Base-by-base conservation (phyloP, 768 basidiomycete genomes). In the Trametes cinnabarina region DNA sequence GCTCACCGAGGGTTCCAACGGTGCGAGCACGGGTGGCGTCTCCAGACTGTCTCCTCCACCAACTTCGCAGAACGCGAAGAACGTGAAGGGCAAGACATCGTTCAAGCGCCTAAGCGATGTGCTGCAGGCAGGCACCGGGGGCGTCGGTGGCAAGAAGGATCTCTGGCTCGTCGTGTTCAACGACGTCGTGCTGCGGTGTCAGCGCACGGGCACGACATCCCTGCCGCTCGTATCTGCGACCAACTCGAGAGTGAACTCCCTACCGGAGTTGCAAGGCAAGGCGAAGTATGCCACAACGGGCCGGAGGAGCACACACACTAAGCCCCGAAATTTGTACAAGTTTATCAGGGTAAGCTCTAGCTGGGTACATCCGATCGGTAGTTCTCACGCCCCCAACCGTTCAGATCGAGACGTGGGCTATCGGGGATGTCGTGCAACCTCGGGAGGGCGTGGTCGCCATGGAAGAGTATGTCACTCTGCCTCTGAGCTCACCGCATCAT, bases 111-210 rank as follows among this genome's bases (percentile, higher is more conserved):
- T 98, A 47, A 94, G 90, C 68, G 94, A 97, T 66, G 91, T 94
- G n/a, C 78, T 97, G 34, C 79, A 86, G 55, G 72, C 80, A 0
- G 72, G 79, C 12, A 77, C 77, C 41, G 65, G 64, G 14, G 79
- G 78, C n/a, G 55, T 82, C 26, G 77, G 87, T 68, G 66, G 88
- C 30, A 91, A 89, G 77, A 87, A 88, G 67, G 96, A 99, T 65
- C 68, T 94, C 42, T 99, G 97, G 97, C 80, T 95, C 53, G 92
- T 99, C 2, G 84, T 87, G 14, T 98, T 99, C 78, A 95, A 94
- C 55, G 97, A 99, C 68, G 96, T 99, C 44, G 88, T 94, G 5
- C 74, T 99, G 35, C 83, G 94, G 44, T 98, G 95, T 70, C 92
- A 94, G 66, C 81, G 92, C 52, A 90, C 87, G 2, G 96, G 97